Conservation (phyloP, 2,329 filamentous ascomycete genomes). For the Hypoxylon sp. region DNA sequence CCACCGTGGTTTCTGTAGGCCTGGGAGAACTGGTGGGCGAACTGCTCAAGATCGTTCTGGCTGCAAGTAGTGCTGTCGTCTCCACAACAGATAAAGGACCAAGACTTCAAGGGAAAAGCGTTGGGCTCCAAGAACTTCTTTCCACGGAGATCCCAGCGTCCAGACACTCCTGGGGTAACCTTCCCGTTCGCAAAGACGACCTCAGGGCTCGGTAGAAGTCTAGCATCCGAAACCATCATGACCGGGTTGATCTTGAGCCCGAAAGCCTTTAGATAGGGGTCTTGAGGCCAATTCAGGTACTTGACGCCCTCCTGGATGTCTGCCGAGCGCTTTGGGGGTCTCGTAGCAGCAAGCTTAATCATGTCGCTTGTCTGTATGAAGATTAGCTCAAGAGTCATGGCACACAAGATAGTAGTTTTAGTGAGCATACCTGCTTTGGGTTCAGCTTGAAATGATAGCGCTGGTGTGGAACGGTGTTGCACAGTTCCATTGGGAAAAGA, state of each 20-base stretch:
- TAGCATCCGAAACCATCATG: slow-evolving; percentile 78
- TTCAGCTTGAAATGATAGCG: slow-evolving; percentile 75
- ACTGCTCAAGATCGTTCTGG: slow-evolving; percentile 70
- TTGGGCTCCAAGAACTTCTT: slow-evolving; percentile 83
- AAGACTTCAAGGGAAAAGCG: slow-evolving; percentile 72
- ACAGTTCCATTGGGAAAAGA: slow-evolving; percentile 74
- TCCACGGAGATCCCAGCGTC: slow-evolving; percentile 89
- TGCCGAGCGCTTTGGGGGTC: slow-evolving; percentile 76
- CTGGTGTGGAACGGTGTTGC: slow-evolving; percentile 68
- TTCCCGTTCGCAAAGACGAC: slow-evolving; percentile 75
- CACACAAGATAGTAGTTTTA: background rate
- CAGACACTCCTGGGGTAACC: slow-evolving; percentile 74
- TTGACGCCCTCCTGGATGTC: slow-evolving; percentile 78
- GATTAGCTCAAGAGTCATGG: slow-evolving; percentile 10
- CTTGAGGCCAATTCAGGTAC: slow-evolving; percentile 76
- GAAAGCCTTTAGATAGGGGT: slow-evolving; percentile 80
- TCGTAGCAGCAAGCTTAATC: slow-evolving; percentile 93
- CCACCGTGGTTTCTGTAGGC: slow-evolving; percentile 68
- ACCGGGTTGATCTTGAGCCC: slow-evolving; percentile 77
- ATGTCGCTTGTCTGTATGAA: slow-evolving; percentile 79
- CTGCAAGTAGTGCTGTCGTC: slow-evolving; percentile 60
- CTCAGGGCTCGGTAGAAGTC: slow-evolving; percentile 78
- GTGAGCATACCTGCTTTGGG: slow-evolving; percentile 63
- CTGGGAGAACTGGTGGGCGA: slow-evolving; percentile 64
- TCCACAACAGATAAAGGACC: slow-evolving; percentile 80